A percentile compares a stretch with the other conserved stretches of the same genome.
phyloP scores from a whole-genome alignment of 2,329 filamentous ascomycete species.

The Aquanectria penicillioides region DNA sequence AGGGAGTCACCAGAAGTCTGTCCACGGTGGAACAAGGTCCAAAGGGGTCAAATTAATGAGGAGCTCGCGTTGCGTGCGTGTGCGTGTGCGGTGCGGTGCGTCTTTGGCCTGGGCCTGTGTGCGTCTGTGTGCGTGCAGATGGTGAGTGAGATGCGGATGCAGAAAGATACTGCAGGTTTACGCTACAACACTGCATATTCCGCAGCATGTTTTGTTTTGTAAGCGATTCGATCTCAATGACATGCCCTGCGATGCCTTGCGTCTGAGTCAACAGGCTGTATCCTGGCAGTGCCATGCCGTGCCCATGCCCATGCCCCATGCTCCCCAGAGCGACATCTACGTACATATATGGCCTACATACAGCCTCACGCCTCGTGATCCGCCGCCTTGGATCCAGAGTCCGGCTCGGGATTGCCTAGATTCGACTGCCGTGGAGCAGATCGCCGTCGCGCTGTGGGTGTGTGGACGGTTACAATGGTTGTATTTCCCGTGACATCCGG shows the following conservation, averaged over 20 bases:
- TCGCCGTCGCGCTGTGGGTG: neutral
- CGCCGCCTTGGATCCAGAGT: neutral
- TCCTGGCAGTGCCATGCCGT: conserved; percentile 7
- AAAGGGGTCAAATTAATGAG: neutral
- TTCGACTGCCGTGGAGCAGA: neutral
- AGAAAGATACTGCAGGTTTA: conserved; percentile 4
- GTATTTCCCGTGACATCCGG: neutral
- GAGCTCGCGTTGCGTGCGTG: too few species aligned
- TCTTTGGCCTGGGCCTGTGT: too few species aligned
- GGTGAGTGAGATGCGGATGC: conserved; percentile 5
- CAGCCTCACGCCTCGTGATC: too few species aligned
- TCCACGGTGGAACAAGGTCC: neutral
- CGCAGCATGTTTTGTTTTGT: neutral
- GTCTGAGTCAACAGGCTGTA: conserved; percentile 3
- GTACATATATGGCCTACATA: too few species aligned
- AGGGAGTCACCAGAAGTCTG: neutral
- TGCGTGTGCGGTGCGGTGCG: too few species aligned
- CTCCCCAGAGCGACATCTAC: too few species aligned
- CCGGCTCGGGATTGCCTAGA: neutral
- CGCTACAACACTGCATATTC: neutral
- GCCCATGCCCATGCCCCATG: neutral
- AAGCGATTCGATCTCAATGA: neutral
- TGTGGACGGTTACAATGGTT: neutral
- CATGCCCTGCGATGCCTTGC: neutral
- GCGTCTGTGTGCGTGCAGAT: conserved; percentile 2